Evolutionary conservation across 2,329 filamentous ascomycete genomes (phyloP), one percentile per base, ranked within the genome.

Genomic region (Fusarium guadeloupense): DNA sequence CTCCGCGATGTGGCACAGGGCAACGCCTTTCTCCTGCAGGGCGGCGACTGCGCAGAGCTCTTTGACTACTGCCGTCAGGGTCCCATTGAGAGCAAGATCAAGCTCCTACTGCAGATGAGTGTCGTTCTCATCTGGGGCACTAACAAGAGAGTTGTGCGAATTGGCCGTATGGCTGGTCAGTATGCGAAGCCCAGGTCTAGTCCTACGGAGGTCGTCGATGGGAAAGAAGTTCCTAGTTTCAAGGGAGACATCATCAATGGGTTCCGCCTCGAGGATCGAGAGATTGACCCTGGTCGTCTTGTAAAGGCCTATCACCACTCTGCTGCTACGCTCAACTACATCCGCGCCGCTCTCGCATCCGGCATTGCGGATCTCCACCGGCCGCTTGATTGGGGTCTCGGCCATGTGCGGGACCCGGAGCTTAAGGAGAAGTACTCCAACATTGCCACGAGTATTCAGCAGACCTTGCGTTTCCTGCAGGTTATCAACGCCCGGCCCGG

Each of bases 191-290:
- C 94, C 3, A 83, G 95, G 52, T 97, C 92, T 5, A 96, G 89
- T 68, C 91, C 94, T 0, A 93, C 87, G 31, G 95, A 99, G 79
- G 84, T 87, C 2, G 80, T 96, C 44, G 81, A 96, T 63, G 93
- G 93, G 45, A 85, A 86, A 56, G 86, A 92, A 71, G 89, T 97
- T 49, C 91, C 92, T 5, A 95, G 91, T 35, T 99, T 98, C 83
- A 85, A 95, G 46, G 95, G 95, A 14, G 95, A 99, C 69, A 98
- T 98, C 59, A 83, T 99, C 63, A 99, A 99, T 72, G 94, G 94
- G 21, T 97, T 89, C 77, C 84, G 87, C 31, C 78, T 87, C 0
- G 86, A 89, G n/a, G 87, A 93, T 62, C 82, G 95, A 51, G 85
- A 84, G 33, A 88, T 96, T 28, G 92, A 98, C 72, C 94, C 95